Conservation (phyloP, 1,284 basidiomycete genomes). For the Fomitiporia mediterranea region DNA sequence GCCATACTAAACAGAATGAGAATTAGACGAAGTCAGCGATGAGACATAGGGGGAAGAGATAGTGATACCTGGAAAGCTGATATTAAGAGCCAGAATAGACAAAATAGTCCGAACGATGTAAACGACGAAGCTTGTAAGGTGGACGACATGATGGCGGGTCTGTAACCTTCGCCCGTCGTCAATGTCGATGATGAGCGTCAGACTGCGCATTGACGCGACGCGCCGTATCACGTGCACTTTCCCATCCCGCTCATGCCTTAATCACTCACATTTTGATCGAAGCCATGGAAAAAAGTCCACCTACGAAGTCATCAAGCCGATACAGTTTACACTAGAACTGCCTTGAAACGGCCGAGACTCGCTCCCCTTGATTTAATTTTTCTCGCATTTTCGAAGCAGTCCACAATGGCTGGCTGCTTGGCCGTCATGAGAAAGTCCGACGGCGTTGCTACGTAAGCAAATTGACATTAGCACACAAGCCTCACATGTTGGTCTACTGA, state of each 20-base stretch:
- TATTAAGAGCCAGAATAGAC: conserved; percentile 59
- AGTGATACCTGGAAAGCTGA: conserved; percentile 55
- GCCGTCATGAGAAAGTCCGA: not conserved
- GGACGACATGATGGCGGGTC: not conserved
- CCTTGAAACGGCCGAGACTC: no score
- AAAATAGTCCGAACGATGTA: conserved; percentile 55
- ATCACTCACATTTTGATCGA: not conserved
- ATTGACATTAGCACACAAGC: not conserved
- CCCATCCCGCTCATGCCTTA: no score
- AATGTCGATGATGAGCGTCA: not conserved
- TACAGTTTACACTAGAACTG: no score
- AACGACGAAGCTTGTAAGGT: conserved; percentile 31
- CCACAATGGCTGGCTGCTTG: no score
- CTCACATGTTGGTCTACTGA: not conserved
- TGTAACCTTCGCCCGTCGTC: not conserved
- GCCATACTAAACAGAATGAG: conserved; percentile 47
- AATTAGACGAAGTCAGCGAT: not conserved
- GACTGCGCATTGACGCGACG: conserved; percentile 4
- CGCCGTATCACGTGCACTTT: not conserved
- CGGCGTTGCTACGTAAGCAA: not conserved
- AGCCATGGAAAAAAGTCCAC: no score
- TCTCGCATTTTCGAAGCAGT: no score
- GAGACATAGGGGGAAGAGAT: conserved; percentile 12
- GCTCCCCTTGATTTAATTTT: no score
- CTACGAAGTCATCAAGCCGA: no score